Conservation (phyloP, 768 basidiomycete species). For the Dacryopinax spathularia region DNA sequence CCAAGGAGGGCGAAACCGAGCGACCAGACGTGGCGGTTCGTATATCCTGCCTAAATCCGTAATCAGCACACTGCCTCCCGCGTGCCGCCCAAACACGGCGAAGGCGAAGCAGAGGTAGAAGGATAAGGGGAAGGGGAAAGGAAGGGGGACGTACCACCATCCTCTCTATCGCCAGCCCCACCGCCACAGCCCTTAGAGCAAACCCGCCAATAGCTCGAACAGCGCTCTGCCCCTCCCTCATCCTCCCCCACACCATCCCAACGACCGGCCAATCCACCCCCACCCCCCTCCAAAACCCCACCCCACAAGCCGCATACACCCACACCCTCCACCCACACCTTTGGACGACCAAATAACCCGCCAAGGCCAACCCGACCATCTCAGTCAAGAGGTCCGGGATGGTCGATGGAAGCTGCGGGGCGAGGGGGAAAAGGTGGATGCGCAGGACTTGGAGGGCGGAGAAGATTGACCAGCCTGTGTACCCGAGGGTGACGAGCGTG, state of each 20-base stretch:
- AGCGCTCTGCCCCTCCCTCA: neutral
- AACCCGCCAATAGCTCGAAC: constrained; percentile 7
- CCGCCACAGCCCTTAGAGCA: constrained; percentile 22
- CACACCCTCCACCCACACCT: constrained; percentile 58
- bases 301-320: constrained; percentile 58
- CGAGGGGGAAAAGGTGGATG: constrained; percentile 1
- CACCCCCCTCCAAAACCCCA: constrained; percentile 57
- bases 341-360: constrained; percentile 45
- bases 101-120: constrained; percentile 1
- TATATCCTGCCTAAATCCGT: constrained; percentile 46
- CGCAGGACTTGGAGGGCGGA: constrained; percentile 3
- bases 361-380: constrained; percentile 28
- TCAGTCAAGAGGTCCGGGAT: constrained; percentile 16
- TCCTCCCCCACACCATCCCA: neutral
- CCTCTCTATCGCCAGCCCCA: constrained; percentile 37
- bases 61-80: neutral
- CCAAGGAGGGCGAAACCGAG: constrained; percentile 48
- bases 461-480: constrained; percentile 57
- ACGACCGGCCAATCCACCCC: constrained; percentile 19
- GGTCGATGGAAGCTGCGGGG: neutral
- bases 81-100: too few species aligned
- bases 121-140: neutral
- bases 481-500: constrained; percentile 52
- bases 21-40: constrained; percentile 57
- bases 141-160: constrained; percentile 50